Evolutionary conservation across 331 rosid species (phyloP), one percentile per base, ranked within the genome.

Genomic region (Rhamnella rubrinervis): DNA sequence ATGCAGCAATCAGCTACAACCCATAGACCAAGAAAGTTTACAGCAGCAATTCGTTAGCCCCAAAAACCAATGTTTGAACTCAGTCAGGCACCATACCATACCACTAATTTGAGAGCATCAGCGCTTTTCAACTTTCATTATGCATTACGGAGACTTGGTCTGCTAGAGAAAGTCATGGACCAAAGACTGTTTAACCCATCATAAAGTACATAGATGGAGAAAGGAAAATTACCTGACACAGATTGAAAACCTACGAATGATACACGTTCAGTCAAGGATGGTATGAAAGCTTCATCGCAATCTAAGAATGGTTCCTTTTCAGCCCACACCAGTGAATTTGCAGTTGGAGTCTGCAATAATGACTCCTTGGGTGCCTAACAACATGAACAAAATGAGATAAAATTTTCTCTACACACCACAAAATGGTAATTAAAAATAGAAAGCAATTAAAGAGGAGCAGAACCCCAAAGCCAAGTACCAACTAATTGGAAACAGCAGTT

Each of bases 241-340:
- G 85, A 76, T 63, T 83, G 88, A 67, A 83, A 74, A 18, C 83
- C 83, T 26, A 80, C 81, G 65, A 83, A 83, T 19, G 88, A 80
- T 13, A 80, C 69, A 52, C 81, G 75, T 66, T 80, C 88, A 7
- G 78, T 61, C 23, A 74, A 53, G 53, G 88, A 77, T 39, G 85
- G 85, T 53, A 80, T 61, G 67, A 80, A 84, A 67, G 77, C 75
- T 71, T 71, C 71, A 80, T 80, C 83, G 53, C 77, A 70, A 38
- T 74, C 81, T 39, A 77, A 19, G 17, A 23, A 70, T 7, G 72
- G 80, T 20, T 68, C 81, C 65, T 55, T 80, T 63, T 77, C 85
- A 44, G 80, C 72, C 88, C 83, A 83, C 59, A 28, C 59, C 7
- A 83, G 69, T 52, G 88, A 83, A 73, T 77, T 80, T 38, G 75